Conservation (phyloP, 1,139 yeast species). For the Zygosaccharomyces sapae region DNA sequence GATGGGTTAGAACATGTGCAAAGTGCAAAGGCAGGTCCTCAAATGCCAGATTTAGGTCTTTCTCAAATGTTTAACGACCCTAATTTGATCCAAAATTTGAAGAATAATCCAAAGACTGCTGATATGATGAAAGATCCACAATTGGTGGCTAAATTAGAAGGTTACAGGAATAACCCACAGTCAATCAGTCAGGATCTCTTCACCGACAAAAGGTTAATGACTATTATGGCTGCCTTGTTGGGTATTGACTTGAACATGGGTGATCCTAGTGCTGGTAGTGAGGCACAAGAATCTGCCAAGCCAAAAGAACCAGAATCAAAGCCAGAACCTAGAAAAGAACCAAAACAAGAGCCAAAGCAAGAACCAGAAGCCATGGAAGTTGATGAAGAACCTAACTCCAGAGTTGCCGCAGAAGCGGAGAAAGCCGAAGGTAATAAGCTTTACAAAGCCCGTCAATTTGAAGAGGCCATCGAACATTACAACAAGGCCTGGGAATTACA, state of each 20-base stretch:
- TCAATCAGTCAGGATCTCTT: constrained; percentile 58
- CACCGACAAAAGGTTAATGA: constrained; percentile 83
- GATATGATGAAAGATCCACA: constrained; percentile 84
- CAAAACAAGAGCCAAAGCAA: constrained; percentile 32
- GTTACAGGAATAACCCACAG: constrained; percentile 70
- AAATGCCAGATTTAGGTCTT: constrained; percentile 67
- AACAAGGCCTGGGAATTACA: constrained; percentile 78
- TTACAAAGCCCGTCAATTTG: constrained; percentile 84
- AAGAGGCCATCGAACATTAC: constrained; percentile 85
- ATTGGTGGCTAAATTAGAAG: constrained; percentile 66
- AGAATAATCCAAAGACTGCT: constrained; percentile 80
- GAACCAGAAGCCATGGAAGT: constrained; percentile 39
- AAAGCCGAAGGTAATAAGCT: constrained; percentile 84
- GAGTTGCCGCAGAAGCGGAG: constrained; percentile 65
- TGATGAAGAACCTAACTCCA: constrained; percentile 36
- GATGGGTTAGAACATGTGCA: constrained; percentile 70
- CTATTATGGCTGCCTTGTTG: constrained; percentile 78
- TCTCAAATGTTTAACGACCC: constrained; percentile 81
- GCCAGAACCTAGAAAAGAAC: constrained; percentile 31
- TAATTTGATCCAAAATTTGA: constrained; percentile 66
- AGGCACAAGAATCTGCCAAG: constrained; percentile 12
- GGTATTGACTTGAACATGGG: constrained; percentile 69
- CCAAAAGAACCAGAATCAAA: constrained; percentile 25
- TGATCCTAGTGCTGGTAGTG: constrained; percentile 23
- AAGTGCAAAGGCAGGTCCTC: constrained; percentile 31